These are phyloP conservation scores for Syzygium grande DNA, from an alignment of 345 rosid genomes.

Conservation along the genomic window DNA sequence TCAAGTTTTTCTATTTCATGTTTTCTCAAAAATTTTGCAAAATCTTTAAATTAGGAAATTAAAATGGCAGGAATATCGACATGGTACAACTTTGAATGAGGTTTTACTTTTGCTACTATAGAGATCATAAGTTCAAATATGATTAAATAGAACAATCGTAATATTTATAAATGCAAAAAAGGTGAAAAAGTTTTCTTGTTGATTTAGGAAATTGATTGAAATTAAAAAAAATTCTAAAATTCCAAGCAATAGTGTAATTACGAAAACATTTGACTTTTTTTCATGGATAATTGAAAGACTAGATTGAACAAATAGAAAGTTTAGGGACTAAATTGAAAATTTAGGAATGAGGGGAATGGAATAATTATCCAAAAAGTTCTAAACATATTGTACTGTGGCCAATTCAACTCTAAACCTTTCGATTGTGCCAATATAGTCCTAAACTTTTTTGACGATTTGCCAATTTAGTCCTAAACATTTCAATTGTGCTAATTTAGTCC, in stretches of 20 bases:
- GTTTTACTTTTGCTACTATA: background rate
- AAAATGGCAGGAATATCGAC: background rate
- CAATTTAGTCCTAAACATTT: too few relatives aligned
- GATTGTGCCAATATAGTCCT: too few relatives aligned
- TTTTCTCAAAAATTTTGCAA: background rate
- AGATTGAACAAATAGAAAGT: too few relatives aligned
- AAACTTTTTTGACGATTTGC: too few relatives aligned
- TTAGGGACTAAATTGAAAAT: too few relatives aligned
- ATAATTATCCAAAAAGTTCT: too few relatives aligned
- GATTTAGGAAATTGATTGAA: background rate
- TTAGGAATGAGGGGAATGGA: too few relatives aligned
- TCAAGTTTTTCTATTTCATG: background rate
- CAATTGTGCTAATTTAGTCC: too few relatives aligned
- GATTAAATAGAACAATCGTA: background rate
- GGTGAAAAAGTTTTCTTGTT: background rate
- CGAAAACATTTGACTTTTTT: background rate
- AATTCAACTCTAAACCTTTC: too few relatives aligned
- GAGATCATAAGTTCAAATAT: background rate
- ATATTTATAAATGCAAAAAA: background rate
- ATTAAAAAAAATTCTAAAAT: background rate
- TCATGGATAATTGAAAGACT: background rate
- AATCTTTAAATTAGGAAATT: background rate
- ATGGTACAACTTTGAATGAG: background rate
- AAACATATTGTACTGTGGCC: too few relatives aligned
- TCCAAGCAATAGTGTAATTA: too few relatives aligned